Evolutionary conservation across 148 eudicot species (phyloP), one percentile per base, ranked within the genome.

Genomic region (Dianthus caryophyllus): DNA sequence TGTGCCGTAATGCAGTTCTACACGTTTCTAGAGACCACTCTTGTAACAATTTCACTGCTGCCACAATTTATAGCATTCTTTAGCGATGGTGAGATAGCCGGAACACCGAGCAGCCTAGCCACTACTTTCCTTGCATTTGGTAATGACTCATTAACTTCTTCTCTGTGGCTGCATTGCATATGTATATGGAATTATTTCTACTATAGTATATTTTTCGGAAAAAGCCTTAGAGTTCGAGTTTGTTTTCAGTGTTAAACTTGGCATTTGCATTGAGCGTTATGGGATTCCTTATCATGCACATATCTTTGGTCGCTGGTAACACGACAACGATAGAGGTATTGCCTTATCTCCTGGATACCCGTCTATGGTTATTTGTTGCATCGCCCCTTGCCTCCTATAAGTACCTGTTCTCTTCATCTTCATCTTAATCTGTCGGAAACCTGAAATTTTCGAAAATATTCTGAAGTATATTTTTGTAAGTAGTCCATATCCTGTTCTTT

Each of bases 41-140:
- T 95, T 48, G 99, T 87, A 64, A 80, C 91, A 22, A 62, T 95
- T 71, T 82, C 96, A 44, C 75, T 95, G 64, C 69, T 95, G 67
- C 96, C 93, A 6, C 86, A 88, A 63, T 90, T 95, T 78, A 84
- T 95, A 71, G 85, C 86, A 74, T 95, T 95, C 85, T 95, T 95
- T 71, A 84, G 84, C 55, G 99, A 95, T 27, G 99, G 82, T 51
- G 99, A 95, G 79, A 88, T 95, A 79, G 83, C 89, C 73, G 99
- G 90, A 56, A 69, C 96, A 10, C 96, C 99, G 18, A 85, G 93
- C 78, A 80, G 83, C 71, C 83, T 95, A 69, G 99, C 96, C 13
- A 85, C 97, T 43, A 90, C 99, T 82, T 95, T 95, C 79, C 91
- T 95, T 67, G 85, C 97, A 26, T 95, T 95, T 82, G 99, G 99